These are phyloP conservation scores for Crithidia brevicula DNA, from an alignment of 208 protist species.

Conservation along the genomic window DNA sequence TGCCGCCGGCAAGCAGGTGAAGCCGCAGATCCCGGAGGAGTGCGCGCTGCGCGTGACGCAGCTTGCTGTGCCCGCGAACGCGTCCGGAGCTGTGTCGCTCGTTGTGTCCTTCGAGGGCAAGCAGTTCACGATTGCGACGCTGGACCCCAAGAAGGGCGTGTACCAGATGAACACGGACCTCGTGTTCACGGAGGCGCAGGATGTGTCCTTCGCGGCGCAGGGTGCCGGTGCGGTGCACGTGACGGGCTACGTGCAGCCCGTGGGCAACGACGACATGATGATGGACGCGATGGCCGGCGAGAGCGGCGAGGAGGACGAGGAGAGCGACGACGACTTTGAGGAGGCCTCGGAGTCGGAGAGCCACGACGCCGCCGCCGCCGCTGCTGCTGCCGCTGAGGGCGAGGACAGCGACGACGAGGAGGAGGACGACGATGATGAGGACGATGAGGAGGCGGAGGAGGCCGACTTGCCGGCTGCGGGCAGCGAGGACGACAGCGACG, in stretches of 20 bases:
- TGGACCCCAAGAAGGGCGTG: slow-evolving; percentile 81
- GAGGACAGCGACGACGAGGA: slow-evolving; percentile 22
- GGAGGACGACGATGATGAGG: slow-evolving; percentile 30
- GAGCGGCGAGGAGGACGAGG: slow-evolving; percentile 36
- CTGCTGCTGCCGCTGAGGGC: not conserved
- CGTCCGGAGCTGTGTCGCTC: slow-evolving; percentile 74
- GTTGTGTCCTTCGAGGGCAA: slow-evolving; percentile 83
- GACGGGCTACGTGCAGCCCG: slow-evolving; percentile 87
- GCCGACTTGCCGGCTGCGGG: slow-evolving; percentile 22
- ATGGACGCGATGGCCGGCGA: slow-evolving; percentile 47
- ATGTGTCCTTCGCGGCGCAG: slow-evolving; percentile 69
- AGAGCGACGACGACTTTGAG: slow-evolving; percentile 48
- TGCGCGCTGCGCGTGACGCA: slow-evolving; percentile 88
- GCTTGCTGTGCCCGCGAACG: slow-evolving; percentile 84
- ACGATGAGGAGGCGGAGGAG: slow-evolving; percentile 28
- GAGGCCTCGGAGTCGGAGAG: slow-evolving; percentile 38
- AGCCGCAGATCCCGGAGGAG: slow-evolving; percentile 84
- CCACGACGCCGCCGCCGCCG: slow-evolving; percentile 38
- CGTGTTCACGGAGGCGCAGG: slow-evolving; percentile 85
- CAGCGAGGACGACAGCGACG: slow-evolving; percentile 13
- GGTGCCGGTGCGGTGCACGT: slow-evolving; percentile 81
- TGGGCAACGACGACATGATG: slow-evolving; percentile 69
- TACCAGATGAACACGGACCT: slow-evolving; percentile 90
- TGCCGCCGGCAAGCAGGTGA: slow-evolving; percentile 70
- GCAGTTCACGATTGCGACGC: slow-evolving; percentile 88